Conservation (phyloP, 306 rosid species). For the Vachellia collinsii region DNA sequence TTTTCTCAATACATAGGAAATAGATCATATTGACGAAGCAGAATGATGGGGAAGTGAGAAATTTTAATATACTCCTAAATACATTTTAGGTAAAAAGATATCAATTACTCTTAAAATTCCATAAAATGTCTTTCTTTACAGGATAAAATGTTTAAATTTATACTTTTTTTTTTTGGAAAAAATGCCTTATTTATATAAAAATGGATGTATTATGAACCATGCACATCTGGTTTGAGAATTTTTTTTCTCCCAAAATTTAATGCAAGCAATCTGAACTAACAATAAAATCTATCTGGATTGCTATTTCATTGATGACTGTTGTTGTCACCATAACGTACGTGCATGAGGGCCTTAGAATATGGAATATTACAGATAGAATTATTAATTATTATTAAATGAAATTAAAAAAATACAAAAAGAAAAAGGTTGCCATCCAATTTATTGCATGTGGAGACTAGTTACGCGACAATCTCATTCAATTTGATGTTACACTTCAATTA, state of each 20-base stretch:
- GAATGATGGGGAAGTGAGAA: too few relatives aligned
- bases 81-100: too few relatives aligned
- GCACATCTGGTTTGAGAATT: too few relatives aligned
- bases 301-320: neutral
- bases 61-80: too few relatives aligned
- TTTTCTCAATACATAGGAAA: too few relatives aligned
- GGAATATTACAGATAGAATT: neutral
- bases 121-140: too few relatives aligned
- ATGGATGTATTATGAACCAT: too few relatives aligned
- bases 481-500: neutral
- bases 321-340: neutral
- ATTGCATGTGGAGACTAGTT: neutral
- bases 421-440: constrained; percentile 3
- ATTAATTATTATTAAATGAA: neutral
- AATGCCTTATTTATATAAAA: too few relatives aligned
- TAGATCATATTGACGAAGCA: too few relatives aligned
- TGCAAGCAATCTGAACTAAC: neutral
- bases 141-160: too few relatives aligned
- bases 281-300: neutral
- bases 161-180: too few relatives aligned
- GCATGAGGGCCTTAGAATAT: neutral
- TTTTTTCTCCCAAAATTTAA: neutral
- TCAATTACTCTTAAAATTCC: too few relatives aligned
- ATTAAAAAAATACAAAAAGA: neutral
- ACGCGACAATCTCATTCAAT: neutral